These are phyloP conservation scores for Suillus paluster DNA, from an alignment of 768 basidiomycete genomes.

Conservation along the genomic window DNA sequence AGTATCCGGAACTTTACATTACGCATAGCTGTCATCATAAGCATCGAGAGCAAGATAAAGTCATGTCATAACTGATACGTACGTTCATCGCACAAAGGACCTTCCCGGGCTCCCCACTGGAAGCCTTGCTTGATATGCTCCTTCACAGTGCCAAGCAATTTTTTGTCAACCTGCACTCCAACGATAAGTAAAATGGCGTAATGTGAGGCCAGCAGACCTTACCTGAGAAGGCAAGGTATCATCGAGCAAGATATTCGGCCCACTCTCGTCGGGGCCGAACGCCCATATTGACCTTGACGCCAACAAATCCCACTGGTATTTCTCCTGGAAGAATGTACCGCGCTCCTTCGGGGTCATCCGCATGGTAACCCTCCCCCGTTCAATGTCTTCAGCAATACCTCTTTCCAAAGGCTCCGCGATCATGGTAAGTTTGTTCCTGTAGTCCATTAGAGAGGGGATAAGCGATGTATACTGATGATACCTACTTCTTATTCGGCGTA, in stretches of 20 bases:
- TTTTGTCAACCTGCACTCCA: conserved; percentile 81
- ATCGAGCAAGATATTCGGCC: conserved; percentile 91
- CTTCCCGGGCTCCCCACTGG: conserved; percentile 99
- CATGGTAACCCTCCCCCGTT: conserved; percentile 91
- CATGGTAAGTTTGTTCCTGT: conserved; percentile 97
- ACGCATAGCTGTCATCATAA: conserved; percentile 75
- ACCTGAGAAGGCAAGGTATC: conserved; percentile 96
- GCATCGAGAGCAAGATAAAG: conserved; percentile 1
- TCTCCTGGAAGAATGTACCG: conserved; percentile 94
- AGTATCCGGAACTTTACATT: conserved; percentile 98
- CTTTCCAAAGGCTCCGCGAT: conserved; percentile 97
- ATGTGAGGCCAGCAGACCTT: conserved; percentile 16
- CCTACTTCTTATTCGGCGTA: conserved; percentile 98
- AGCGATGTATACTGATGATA: conserved; percentile 10
- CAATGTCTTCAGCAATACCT: conserved; percentile 96
- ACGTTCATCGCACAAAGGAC: conserved; percentile 98
- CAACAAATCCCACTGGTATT: conserved; percentile 97
- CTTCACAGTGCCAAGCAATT: conserved; percentile 83
- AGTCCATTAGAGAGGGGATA: conserved; percentile 13
- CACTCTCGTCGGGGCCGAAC: conserved; percentile 96
- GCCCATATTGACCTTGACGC: conserved; percentile 99
- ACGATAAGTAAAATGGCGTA: conserved; percentile 5
- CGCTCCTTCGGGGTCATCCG: conserved; percentile 94
- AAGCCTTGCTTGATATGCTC: conserved; percentile 99
- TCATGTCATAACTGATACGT: conserved; percentile 43